phyloP scores from a whole-genome alignment of 2,329 filamentous ascomycete species.

The Aspergillus tamarii region DNA sequence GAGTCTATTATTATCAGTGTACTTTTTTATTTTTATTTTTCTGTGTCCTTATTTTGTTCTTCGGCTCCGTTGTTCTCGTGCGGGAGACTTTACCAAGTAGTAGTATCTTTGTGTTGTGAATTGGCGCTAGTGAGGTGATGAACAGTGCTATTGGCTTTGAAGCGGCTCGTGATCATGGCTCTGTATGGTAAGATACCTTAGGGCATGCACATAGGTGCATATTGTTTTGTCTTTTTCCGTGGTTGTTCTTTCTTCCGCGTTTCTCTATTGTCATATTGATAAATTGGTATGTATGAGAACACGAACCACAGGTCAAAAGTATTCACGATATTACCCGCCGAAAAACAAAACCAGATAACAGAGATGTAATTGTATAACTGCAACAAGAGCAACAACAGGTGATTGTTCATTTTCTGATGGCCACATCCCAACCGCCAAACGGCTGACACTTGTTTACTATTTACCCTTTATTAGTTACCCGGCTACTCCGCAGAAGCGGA shows the following conservation, averaged over 20 bases:
- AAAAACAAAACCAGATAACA: not conserved
- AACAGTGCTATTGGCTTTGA: slow-evolving; percentile 1
- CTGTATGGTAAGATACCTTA: slow-evolving; percentile 7
- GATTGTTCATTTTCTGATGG: not conserved
- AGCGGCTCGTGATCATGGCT: slow-evolving; percentile 10
- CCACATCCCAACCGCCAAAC: not conserved
- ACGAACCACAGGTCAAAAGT: not conserved
- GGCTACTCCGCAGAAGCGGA: not conserved
- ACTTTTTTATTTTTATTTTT: not conserved
- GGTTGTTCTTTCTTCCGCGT: not conserved
- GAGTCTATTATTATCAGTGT: not conserved
- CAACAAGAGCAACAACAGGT: not conserved
- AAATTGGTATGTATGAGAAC: not conserved
- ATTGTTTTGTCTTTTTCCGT: not conserved
- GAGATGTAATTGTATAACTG: not conserved
- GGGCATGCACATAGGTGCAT: not conserved
- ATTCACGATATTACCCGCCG: not conserved
- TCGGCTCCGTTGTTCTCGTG: not conserved
- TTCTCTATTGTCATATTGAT: not conserved
- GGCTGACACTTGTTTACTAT: not conserved
- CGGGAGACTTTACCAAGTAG: not conserved
- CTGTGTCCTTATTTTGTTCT: not conserved
- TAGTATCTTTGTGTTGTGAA: not conserved
- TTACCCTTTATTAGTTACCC: not conserved
- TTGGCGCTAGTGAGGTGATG: slow-evolving; percentile 1